Evolutionary conservation across 1,284 basidiomycete genomes (phyloP), one percentile per base, ranked within the genome.

Genomic region (Spongiforma sp.): DNA sequence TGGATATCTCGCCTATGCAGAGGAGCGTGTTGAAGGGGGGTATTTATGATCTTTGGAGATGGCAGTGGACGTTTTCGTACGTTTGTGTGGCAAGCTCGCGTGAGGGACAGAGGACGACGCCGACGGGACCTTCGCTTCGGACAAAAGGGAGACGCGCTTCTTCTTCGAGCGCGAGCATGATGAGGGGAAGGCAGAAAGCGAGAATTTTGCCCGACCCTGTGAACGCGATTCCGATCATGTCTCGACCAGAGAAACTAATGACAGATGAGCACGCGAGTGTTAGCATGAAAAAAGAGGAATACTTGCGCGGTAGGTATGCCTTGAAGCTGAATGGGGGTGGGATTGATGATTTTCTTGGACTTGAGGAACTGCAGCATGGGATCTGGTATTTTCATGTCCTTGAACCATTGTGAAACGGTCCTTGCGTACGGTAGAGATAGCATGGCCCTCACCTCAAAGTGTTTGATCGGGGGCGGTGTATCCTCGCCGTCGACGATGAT

Each of bases 1-100:
- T 99, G 64, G 92, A 94, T 73, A 99, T 99, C 4, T 98, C 98
- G 55, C 98, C 98, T 66, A 99, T 99, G 73, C 96, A 98, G 26
- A 99, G 84, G 11, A 99, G 81, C 0, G 91, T 90, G 74, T 96
- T 93, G 24, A 98, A 80, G 71, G 89, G 89, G 97, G 96, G 74
- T 96, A 98, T 64, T 82, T 83, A 24, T 90, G 90, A 9, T n/a
- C 90, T 69, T 88, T 89, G n/a, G 89, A 87, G 57, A 99, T 83
- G 15, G 93, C 90, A 21, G 83, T 82, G 28, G 94, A 93, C 93
- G 97, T 1, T 86, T 88, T 37, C 94, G 80, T 57, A 98, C 14
- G 98, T 99, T 78, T 99, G 98, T 59, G 91, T 90, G 0, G 96
- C 96, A 21, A 98, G 83, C 78, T 98, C 96, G 64, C 96, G 89